Percentiles rank a stretch among this genome's conserved stretches.
Conservation (phyloP, 495 filamentous ascomycete genomes). For the Penicillium coprophilum region DNA sequence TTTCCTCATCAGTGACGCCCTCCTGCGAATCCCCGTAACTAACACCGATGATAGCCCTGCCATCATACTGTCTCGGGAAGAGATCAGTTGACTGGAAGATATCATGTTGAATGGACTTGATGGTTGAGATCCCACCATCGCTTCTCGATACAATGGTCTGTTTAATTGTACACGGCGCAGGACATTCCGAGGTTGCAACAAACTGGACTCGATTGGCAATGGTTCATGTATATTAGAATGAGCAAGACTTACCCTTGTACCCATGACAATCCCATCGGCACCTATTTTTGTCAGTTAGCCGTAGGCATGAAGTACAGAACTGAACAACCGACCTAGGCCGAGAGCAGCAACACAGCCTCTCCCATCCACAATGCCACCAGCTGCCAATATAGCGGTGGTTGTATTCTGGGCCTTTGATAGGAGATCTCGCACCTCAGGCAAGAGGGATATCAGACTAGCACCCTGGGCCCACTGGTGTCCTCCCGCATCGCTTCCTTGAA, state of each 20-base stretch:
- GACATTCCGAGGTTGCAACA: constrained; percentile 25
- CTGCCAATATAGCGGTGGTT: constrained; percentile 58
- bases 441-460: constrained; percentile 54
- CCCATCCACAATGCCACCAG: constrained; percentile 65
- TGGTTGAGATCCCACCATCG: constrained; percentile 26
- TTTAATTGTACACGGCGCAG: constrained; percentile 23
- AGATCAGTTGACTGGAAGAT: constrained; percentile 29
- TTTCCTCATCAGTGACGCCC: constrained; percentile 22
- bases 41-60: constrained; percentile 25
- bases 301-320: background rate
- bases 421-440: constrained; percentile 64
- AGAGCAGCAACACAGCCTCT: constrained; percentile 59
- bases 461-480: constrained; percentile 67
- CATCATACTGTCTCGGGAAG: constrained; percentile 30
- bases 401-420: constrained; percentile 28
- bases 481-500: constrained; percentile 67
- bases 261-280: constrained; percentile 63
- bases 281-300: constrained; percentile 12
- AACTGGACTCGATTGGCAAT: constrained; percentile 20
- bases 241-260: constrained; percentile 49
- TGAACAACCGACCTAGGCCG: constrained; percentile 47
- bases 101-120: constrained; percentile 25
- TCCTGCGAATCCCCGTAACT: constrained; percentile 19
- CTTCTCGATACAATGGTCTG: constrained; percentile 20
- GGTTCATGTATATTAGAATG: background rate